phyloP scores from a whole-genome alignment of 208 protist species.

The Vickermania spadyakhi region DNA sequence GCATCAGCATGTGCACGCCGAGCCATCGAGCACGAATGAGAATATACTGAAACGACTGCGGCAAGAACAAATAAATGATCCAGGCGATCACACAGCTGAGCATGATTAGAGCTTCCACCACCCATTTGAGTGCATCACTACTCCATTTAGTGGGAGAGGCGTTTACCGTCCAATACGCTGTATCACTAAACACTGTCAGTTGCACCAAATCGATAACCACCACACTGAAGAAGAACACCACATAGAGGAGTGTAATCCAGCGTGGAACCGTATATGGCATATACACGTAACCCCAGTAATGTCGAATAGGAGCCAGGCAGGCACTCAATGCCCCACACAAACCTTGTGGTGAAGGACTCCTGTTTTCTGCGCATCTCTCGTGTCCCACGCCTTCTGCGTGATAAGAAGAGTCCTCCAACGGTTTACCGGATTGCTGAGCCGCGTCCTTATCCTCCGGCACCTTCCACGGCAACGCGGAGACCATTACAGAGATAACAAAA shows the following conservation, averaged over 20 bases:
- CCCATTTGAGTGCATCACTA: background rate
- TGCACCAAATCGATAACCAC: constrained; percentile 48
- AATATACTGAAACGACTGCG: background rate
- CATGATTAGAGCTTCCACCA: background rate
- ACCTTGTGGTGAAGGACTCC: no score
- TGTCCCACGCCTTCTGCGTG: no score
- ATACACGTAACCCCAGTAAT: constrained; percentile 1
- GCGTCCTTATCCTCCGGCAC: background rate
- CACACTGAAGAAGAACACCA: constrained; percentile 43
- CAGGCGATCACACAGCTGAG: background rate
- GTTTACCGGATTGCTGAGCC: background rate
- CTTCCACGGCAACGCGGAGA: constrained; percentile 59
- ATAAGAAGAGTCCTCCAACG: no score
- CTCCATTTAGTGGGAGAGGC: background rate
- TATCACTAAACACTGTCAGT: constrained; percentile 19
- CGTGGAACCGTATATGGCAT: constrained; percentile 2
- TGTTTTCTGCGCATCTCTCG: no score
- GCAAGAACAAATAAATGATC: background rate
- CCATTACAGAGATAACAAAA: constrained; percentile 84
- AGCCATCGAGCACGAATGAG: background rate
- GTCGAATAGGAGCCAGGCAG: background rate
- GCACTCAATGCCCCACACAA: background rate
- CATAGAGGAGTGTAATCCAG: constrained; percentile 21
- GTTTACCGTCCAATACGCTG: background rate
- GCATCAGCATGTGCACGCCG: background rate